These are phyloP conservation scores for Chondrus crispus DNA, from an alignment of 23 red algal species.

Conservation along the genomic window DNA sequence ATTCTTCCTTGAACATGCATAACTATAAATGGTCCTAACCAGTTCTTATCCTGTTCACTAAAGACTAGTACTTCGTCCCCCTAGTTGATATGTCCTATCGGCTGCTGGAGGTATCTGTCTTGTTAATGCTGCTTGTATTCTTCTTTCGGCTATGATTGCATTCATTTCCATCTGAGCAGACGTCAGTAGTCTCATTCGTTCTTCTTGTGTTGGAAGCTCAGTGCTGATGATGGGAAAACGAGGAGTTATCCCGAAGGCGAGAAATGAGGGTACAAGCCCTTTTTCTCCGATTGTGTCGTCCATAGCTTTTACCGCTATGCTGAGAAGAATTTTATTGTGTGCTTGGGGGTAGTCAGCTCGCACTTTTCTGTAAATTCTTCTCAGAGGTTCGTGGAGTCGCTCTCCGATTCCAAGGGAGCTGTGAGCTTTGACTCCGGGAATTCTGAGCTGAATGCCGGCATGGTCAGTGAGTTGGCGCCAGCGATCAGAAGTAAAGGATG, in stretches of 20 bases:
- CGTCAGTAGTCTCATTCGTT: not conserved
- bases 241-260: not conserved
- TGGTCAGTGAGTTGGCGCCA: not conserved
- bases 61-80: too few species aligned
- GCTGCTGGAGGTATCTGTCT: not conserved
- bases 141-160: not conserved
- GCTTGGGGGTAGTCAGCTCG: not conserved
- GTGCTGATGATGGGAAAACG: not conserved
- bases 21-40: too few species aligned
- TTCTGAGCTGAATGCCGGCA: not conserved
- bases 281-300: not conserved
- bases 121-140: not conserved
- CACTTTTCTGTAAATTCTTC: not conserved
- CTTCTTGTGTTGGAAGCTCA: not conserved
- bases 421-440: not conserved
- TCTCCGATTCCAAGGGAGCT: slow-evolving; percentile 10
- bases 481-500: not conserved
- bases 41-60: too few species aligned
- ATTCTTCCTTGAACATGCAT: too few species aligned
- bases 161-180: not conserved
- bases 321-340: not conserved
- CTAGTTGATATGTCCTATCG: too few species aligned
- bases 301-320: not conserved
- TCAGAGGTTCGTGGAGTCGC: not conserved
- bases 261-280: not conserved